These are phyloP conservation scores for Adansonia rubrostipa DNA, from an alignment of 441 rosid genomes.

Conservation along the genomic window DNA sequence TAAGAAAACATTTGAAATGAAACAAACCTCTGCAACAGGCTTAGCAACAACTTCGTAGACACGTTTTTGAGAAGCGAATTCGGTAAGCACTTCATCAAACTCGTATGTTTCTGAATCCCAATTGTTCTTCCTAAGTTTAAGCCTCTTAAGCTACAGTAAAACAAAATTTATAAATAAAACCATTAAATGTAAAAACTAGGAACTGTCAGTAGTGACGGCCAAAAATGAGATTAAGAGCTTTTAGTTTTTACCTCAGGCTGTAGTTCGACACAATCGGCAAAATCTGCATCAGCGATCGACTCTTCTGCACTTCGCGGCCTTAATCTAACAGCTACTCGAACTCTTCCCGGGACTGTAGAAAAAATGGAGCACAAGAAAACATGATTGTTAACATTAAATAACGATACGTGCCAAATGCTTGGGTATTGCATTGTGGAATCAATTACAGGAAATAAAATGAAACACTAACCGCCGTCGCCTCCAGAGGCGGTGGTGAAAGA, in stretches of 20 bases:
- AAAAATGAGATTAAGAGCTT: conserved; percentile 15
- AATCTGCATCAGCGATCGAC: conserved; percentile 82
- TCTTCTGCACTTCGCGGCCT: conserved; percentile 88
- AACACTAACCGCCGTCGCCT: conserved; percentile 64
- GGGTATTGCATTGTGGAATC: background rate
- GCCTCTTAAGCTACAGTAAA: conserved; percentile 69
- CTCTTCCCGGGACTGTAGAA: conserved; percentile 81
- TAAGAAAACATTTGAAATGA: conserved; percentile 13
- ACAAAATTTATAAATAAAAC: conserved; percentile 16
- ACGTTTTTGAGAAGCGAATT: conserved; percentile 93
- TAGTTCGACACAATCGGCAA: conserved; percentile 92
- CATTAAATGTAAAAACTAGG: conserved; percentile 16
- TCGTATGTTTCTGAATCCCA: conserved; percentile 95
- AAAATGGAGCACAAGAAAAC: background rate
- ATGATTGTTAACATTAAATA: background rate
- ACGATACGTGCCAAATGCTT: background rate
- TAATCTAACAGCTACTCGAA: conserved; percentile 88
- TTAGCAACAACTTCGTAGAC: conserved; percentile 96
- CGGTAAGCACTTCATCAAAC: conserved; percentile 90
- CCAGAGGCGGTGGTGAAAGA: conserved; percentile 33
- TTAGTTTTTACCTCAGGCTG: conserved; percentile 73
- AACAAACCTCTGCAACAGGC: conserved; percentile 94
- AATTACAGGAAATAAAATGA: background rate
- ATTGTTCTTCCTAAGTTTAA: conserved; percentile 92
- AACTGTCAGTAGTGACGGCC: background rate